Percentiles rank a stretch among this genome's conserved stretches.
These are phyloP conservation scores for Lipomyces spencermartinsiae DNA, from an alignment of 805 yeast genomes.

Conservation along the genomic window DNA sequence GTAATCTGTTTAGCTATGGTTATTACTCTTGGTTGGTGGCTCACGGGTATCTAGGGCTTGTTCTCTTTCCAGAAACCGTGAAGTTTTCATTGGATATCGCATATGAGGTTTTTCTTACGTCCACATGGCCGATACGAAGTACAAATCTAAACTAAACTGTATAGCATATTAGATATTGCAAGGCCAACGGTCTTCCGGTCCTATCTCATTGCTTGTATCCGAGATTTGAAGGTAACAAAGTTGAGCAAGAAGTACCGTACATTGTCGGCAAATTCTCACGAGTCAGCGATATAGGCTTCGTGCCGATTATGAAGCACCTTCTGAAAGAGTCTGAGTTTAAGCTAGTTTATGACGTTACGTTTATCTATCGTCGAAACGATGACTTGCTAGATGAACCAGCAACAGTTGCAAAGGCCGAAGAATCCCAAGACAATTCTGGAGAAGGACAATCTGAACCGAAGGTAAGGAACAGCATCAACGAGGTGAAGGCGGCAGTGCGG, in stretches of 20 bases:
- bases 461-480: neutral
- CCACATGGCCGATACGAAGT: neutral
- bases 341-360: conserved; percentile 61
- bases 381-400: neutral
- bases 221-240: conserved; percentile 55
- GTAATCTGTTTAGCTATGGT: conserved; percentile 12
- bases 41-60: conserved; percentile 61
- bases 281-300: conserved; percentile 37
- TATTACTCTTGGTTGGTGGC: neutral
- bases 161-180: conserved; percentile 61
- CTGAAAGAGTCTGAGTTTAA: conserved; percentile 40
- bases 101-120: conserved; percentile 49
- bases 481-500: neutral
- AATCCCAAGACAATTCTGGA: neutral
- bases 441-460: neutral
- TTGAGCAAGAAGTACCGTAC: neutral
- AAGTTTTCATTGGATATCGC: conserved; percentile 59
- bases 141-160: conserved; percentile 25
- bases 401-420: neutral
- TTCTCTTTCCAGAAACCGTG: conserved; percentile 77
- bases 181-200: conserved; percentile 64
- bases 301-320: conserved; percentile 41
- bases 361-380: conserved; percentile 49
- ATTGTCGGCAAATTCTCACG: neutral
- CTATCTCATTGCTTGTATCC: conserved; percentile 76